These are phyloP conservation scores for Candida jianshihensis DNA, from an alignment of 805 yeast genomes.

Conservation along the genomic window DNA sequence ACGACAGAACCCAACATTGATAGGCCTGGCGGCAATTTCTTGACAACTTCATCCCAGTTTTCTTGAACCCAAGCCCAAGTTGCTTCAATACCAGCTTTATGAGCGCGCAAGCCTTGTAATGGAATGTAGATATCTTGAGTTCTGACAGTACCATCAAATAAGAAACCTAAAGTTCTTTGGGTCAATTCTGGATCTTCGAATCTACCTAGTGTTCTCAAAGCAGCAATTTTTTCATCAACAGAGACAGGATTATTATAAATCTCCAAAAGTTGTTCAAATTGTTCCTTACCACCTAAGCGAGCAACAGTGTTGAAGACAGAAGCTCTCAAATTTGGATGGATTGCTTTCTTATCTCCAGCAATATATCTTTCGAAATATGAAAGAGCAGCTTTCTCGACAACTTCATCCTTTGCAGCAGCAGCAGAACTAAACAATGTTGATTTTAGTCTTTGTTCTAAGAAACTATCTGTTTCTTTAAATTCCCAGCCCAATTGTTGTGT, in stretches of 20 bases:
- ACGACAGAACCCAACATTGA: conserved; percentile 77
- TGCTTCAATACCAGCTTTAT: conserved; percentile 57
- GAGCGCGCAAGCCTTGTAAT: conserved; percentile 62
- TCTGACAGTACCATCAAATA: conserved; percentile 52
- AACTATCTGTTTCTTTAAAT: conserved; percentile 48
- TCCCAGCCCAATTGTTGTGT: conserved; percentile 57
- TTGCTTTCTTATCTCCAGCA: conserved; percentile 58
- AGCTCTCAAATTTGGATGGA: conserved; percentile 68
- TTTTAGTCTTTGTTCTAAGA: conserved; percentile 60
- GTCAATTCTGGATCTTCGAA: conserved; percentile 47
- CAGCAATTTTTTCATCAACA: conserved; percentile 62
- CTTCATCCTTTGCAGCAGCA: conserved; percentile 41
- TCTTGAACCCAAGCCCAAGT: conserved; percentile 66
- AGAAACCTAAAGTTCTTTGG: conserved; percentile 46
- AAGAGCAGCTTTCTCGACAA: conserved; percentile 39
- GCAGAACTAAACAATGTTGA: conserved; percentile 57
- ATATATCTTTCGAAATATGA: conserved; percentile 46
- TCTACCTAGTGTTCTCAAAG: conserved; percentile 63
- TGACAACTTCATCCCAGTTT: conserved; percentile 66
- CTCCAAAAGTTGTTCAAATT: conserved; percentile 54
- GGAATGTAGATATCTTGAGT: conserved; percentile 77
- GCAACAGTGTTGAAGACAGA: conserved; percentile 64
- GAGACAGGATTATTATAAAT: conserved; percentile 56
- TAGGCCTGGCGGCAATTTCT: conserved; percentile 72
- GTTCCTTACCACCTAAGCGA: conserved; percentile 50